Evolutionary conservation across 345 rosid genomes (phyloP), one percentile per base, ranked within the genome.

Genomic region (Eucalyptus pauciflora): DNA sequence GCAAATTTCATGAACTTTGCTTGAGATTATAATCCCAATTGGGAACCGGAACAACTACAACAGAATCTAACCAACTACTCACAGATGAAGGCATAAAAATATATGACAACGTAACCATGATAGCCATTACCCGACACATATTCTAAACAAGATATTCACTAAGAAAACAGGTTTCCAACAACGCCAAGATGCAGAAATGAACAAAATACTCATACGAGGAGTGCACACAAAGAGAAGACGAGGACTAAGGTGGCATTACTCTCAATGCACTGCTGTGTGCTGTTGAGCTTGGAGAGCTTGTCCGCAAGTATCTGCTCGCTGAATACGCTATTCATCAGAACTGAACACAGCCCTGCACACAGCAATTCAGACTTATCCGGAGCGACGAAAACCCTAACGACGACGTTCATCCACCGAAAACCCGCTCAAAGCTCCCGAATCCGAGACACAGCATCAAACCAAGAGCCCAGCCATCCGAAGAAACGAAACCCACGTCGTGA

Each of bases 241-340:
- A 81, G 51, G 51, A 91, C 4, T 37, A 41, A 37, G 15, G 24
- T 37, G 48, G 94, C 94, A 95, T 94, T 98, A 98, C 99, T 97
- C 94, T 98, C 99, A 90, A 98, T 98, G 51, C 98, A 95, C 89
- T 97, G 99, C 86, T 98, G 99, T 76, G 98, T 96, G 96, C 98
- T 93, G 92, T 97, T 96, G 94, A 97, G 98, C 97, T 98, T 96
- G 41, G 99, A 94, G 87, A 98, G 99, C 96, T 97, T 97, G 89
- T 98, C 99, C 87, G 95, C 96, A 85, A 98, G 96, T 92, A 97
- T 96, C 95, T 96, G 94, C 91, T 98, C 99, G 86, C 96, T 97
- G 92, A 96, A 98, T 50, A 95, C 95, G 92, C 95, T 97, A 97
- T 95, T 97, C 99, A 98, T 97, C 93, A 92, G 95, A 91, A 93